These are phyloP conservation scores for Fraxinus dipetala DNA, from an alignment of 305 asterid genomes.

Conservation along the genomic window DNA sequence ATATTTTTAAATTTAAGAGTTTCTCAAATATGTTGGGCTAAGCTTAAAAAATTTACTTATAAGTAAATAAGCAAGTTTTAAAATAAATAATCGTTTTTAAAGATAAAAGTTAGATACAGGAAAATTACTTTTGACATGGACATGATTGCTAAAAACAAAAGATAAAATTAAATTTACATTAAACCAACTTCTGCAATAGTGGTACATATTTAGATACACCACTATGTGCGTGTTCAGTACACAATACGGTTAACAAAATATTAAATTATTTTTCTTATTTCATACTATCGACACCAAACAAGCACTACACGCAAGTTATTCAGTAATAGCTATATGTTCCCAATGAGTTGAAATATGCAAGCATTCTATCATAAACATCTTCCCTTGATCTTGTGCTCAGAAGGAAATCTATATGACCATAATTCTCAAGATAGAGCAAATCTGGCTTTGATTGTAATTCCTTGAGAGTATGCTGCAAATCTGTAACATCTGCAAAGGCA, in stretches of 20 bases:
- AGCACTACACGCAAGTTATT: constrained; percentile 4
- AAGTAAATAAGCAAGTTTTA: neutral
- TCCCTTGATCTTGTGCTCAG: constrained; percentile 54
- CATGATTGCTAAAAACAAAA: neutral
- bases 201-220: neutral
- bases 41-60: neutral
- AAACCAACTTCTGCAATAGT: neutral
- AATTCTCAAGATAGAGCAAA: constrained; percentile 70
- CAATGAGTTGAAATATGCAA: constrained; percentile 57
- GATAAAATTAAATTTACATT: neutral
- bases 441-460: constrained; percentile 58
- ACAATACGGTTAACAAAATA: neutral
- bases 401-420: constrained; percentile 87
- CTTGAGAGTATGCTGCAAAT: constrained; percentile 62
- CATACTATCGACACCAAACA: neutral
- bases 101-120: neutral
- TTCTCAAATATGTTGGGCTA: neutral
- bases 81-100: neutral
- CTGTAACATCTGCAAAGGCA: constrained; percentile 68
- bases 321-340: constrained; percentile 33
- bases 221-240: neutral
- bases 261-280: neutral
- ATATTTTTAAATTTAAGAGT: neutral
- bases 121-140: neutral
- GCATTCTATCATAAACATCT: constrained; percentile 75